Percentiles rank a stretch among this genome's conserved stretches.
Evolutionary conservation across 441 rosid species (phyloP).

Genomic region (Populus trichocarpa): DNA sequence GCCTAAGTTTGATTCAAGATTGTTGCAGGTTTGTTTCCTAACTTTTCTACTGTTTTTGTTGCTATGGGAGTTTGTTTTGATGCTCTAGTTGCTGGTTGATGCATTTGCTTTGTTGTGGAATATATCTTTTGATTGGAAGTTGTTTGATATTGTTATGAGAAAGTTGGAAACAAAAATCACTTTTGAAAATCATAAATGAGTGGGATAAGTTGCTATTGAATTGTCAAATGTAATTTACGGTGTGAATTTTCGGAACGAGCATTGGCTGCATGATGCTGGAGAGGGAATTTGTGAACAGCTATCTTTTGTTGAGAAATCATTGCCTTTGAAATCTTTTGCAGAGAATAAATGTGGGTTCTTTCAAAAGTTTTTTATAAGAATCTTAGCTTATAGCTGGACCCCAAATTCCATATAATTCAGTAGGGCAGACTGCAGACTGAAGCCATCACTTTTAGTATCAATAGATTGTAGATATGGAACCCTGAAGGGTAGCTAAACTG

Average conservation of each 20-base stretch:
- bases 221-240: too few relatives aligned
- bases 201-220: neutral
- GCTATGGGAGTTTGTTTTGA: neutral
- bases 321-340: neutral
- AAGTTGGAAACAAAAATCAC: neutral
- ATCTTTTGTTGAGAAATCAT: neutral
- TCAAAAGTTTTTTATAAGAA: neutral
- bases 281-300: neutral
- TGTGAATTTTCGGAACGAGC: neutral
- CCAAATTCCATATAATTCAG: neutral
- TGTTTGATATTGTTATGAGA: neutral
- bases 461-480: neutral
- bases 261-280: neutral
- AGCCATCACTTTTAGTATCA: neutral
- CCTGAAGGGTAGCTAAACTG: too few relatives aligned
- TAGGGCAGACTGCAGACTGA: neutral
- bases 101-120: neutral
- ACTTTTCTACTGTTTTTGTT: neutral
- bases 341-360: neutral
- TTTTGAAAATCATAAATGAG: neutral
- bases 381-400: neutral
- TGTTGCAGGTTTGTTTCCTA: conserved; percentile 57
- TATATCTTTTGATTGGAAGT: neutral
- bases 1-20: conserved; percentile 54
- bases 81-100: neutral